phyloP scores from a whole-genome alignment of 169 alveolate genomes.

The Neospora caninum region DNA sequence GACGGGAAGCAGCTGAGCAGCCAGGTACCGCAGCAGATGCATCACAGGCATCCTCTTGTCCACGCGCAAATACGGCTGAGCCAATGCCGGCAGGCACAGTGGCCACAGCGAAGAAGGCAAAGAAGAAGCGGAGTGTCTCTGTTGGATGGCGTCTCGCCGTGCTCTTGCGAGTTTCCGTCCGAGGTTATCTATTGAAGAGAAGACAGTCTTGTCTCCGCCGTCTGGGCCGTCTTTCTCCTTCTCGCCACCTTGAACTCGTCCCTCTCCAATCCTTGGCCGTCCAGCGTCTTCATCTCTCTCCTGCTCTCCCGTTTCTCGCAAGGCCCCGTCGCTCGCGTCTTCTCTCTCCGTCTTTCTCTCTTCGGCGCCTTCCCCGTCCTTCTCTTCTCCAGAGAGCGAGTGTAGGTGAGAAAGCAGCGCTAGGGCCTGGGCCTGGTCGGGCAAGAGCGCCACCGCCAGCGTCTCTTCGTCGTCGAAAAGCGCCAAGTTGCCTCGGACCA shows the following conservation, averaged over 20 bases:
- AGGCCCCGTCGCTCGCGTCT: not conserved
- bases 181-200: not conserved
- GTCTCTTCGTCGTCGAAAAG: slow-evolving; percentile 62
- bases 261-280: no score
- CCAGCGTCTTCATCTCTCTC: not conserved
- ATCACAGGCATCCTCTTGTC: slow-evolving; percentile 57
- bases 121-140: not conserved
- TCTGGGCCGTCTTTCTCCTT: not conserved
- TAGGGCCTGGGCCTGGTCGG: slow-evolving; percentile 38
- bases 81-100: slow-evolving; percentile 43
- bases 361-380: not conserved
- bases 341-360: not conserved
- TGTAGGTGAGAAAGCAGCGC: not conserved
- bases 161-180: not conserved
- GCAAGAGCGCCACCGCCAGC: slow-evolving; percentile 61
- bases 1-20: slow-evolving; percentile 54
- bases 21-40: slow-evolving; percentile 60
- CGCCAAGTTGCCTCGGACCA: slow-evolving; percentile 23
- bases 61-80: slow-evolving; percentile 60
- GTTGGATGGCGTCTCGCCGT: not conserved
- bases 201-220: not conserved
- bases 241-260: no score
- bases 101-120: slow-evolving; percentile 32
- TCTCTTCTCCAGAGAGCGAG: not conserved
- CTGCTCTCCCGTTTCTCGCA: no score